Evolutionary conservation across 192 early-diverging fungal species (phyloP), one percentile per base, ranked within the genome.

Genomic region (Paraglomus brasilianum): DNA sequence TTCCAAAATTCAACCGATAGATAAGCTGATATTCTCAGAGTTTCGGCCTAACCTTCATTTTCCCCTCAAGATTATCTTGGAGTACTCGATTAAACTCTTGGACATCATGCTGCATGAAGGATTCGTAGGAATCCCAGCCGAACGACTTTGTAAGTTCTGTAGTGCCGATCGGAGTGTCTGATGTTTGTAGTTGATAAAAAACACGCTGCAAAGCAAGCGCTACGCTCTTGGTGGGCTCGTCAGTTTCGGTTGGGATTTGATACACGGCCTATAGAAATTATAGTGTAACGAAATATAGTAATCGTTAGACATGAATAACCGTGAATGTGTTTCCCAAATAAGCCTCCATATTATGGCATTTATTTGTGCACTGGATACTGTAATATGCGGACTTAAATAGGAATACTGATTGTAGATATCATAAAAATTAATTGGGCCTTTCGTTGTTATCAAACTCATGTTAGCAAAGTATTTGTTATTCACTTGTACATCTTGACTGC

Each of bases 91-190:
- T 96, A 72, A 99, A 95, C 76, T 97, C 96, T 75, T 97, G 95
- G n/a, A 98, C 92, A 78, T 99, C 97, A 73, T 99, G 97, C 81
- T 99, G 96, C 85, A 88, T 90, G 70, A 97, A 99, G 21, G 93
- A 88, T 42, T 98, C 97, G 42, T 89, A 61, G 11, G 94, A 90
- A 75, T 96, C 91, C 97, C 97, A 99, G 30, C 97, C 97, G 87
- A 99, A 99, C 0, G 94, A 95, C 75, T 91, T 90, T 49, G 97
- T 99, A 70, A 99, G 80, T 80, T 98, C 97, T 4, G 85, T 94
- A 2, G 97, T 99, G 39, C 86, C 92, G 43, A 98, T 93, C 5
- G 95, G 75, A 21, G 78, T 72, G 42, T 81, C 69, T 38, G 80
- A 85, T 45, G 82, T 83, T 60, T 96, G 92, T 60, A 98, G 76